Evolutionary conservation across 1,139 yeast genomes (phyloP).

Genomic region (Cylindricascospora bacillispora): DNA sequence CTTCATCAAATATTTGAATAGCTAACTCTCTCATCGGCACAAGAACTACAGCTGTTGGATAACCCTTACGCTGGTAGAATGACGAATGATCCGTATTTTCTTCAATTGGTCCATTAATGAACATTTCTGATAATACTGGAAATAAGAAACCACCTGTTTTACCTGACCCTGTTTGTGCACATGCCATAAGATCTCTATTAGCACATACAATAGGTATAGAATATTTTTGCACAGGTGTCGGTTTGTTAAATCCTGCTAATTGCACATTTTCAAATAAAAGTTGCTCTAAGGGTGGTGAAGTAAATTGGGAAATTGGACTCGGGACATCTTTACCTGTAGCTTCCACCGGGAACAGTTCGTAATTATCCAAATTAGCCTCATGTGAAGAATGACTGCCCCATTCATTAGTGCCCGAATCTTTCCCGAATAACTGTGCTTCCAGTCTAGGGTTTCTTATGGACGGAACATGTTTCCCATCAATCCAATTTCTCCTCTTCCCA

Average conservation of each 20-base stretch:
- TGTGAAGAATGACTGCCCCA: conserved; percentile 73
- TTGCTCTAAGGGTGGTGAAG: conserved; percentile 81
- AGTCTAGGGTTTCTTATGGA: conserved; percentile 56
- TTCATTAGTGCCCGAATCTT: too few relatives aligned
- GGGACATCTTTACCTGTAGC: conserved; percentile 93
- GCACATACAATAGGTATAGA: conserved; percentile 91
- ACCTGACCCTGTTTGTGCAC: conserved; percentile 99
- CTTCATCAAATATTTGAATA: conserved; percentile 89
- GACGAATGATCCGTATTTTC: conserved; percentile 24
- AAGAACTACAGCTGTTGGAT: conserved; percentile 85
- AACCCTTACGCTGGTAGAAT: conserved; percentile 62
- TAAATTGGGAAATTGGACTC: conserved; percentile 75
- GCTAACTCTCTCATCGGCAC: conserved; percentile 99
- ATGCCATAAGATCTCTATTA: conserved; percentile 97
- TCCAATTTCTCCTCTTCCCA: conserved; percentile 39
- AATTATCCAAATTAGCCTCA: conserved; percentile 95
- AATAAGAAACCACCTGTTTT: conserved; percentile 98
- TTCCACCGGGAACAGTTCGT: conserved; percentile 95
- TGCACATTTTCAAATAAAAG: conserved; percentile 76
- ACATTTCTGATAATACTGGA: conserved; percentile 90
- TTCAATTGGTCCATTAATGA: conserved; percentile 74
- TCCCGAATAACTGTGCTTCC: conserved; percentile 81
- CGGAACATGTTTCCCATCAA: conserved; percentile 79
- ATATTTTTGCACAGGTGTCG: conserved; percentile 97
- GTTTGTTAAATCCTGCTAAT: conserved; percentile 79